Base-by-base conservation (phyloP, 768 basidiomycete genomes). In the Pseudohyphozyma bogoriensis region DNA sequence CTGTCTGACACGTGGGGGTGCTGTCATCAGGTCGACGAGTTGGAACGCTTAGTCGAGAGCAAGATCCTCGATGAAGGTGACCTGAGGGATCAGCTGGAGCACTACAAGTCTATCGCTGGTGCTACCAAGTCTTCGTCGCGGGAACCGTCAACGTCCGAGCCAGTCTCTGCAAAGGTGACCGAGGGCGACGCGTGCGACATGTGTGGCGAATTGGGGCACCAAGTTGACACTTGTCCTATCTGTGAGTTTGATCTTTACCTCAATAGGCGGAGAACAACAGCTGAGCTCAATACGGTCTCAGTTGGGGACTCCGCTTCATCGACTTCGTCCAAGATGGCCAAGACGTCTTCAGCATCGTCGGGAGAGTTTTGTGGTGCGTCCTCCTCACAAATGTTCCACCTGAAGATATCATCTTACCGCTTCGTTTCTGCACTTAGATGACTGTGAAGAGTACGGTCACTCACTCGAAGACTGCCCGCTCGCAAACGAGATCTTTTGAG, bases 31-130 rank as follows among this genome's bases (percentile, higher is more conserved):
- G 86, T 97, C 53, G 82, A 84, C 56, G 91, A 96, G 72, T 79
- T 96, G 24, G 93, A 97, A 73, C 80, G 85, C 40, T 78, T 99
- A 44, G 84, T 96, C n/a, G 93, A 99, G 72, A 81, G 87, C 56
- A 96, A 89, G 87, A 90, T 91, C 64, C 89, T 90, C 71, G 83
- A 85, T 44, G 89, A 90, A 82, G 89, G 90, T 70, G 89, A 90
- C 65, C 81, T 93, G 32, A 89, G 91, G 69, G 82, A 83, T 70
- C 88, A 92, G 70, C 72, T 91, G 35, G 85, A 89, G 69, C 79
- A 80, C 13, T 73, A 85, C 53, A 86, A 85, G 66, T 84, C 86
- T 29, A 53, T 66, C 24, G 50, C 72, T 26, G 72, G 55, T 45
- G 70, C 61, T 35, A 62, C 68, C 18, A 49, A 59, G 40, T 66